Evolutionary conservation across 371 early-diverging fungal species (phyloP).

Genomic region (Mortierella sp.): DNA sequence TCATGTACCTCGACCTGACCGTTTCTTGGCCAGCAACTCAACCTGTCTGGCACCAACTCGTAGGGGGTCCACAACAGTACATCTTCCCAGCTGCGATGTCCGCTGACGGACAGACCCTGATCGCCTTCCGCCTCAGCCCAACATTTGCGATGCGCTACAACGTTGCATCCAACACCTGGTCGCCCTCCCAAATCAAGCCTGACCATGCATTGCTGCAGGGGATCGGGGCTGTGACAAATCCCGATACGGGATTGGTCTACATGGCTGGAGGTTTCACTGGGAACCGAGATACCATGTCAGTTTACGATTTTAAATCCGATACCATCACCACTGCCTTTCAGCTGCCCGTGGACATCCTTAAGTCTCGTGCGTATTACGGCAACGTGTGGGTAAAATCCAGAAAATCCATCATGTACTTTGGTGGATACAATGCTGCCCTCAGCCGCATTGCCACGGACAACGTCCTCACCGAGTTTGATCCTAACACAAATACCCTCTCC

Average conservation of each 20-base stretch:
- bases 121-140: constrained; percentile 1
- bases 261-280: constrained; percentile 42
- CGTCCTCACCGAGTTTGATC: constrained; percentile 15
- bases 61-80: background rate
- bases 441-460: background rate
- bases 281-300: constrained; percentile 16
- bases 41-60: background rate
- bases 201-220: constrained; percentile 10
- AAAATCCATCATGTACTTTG: constrained; percentile 17
- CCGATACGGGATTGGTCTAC: constrained; percentile 32
- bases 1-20: constrained; percentile 5
- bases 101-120: constrained; percentile 18
- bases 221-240: constrained; percentile 44
- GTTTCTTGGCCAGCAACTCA: background rate
- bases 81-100: constrained; percentile 10
- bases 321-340: background rate
- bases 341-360: constrained; percentile 9
- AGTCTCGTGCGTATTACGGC: constrained; percentile 12
- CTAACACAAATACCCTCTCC: background rate
- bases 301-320: constrained; percentile 32
- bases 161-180: constrained; percentile 27
- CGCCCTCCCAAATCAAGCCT: background rate
- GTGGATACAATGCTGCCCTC: constrained; percentile 15
- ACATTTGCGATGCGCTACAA: constrained; percentile 29
- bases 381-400: constrained; percentile 8